These are phyloP conservation scores for Articulospora tetracladia DNA, from an alignment of 495 filamentous ascomycete genomes.

Conservation along the genomic window DNA sequence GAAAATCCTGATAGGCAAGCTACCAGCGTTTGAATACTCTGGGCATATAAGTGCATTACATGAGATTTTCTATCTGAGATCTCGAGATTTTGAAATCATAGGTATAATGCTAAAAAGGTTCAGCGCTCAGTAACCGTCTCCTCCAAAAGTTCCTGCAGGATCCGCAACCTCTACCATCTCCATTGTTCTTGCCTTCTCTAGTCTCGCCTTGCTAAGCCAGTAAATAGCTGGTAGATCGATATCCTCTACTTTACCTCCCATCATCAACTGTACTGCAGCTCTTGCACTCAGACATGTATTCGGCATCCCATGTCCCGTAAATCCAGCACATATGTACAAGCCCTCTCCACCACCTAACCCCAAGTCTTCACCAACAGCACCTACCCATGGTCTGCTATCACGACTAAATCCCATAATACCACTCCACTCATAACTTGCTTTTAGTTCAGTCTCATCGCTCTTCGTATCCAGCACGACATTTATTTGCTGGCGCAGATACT, in stretches of 20 bases:
- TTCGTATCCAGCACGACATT: constrained; percentile 29
- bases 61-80: too few species aligned
- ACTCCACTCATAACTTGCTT: constrained; percentile 66
- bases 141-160: constrained; percentile 5
- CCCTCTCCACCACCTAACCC: constrained; percentile 33
- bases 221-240: constrained; percentile 40
- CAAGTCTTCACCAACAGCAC: constrained; percentile 44
- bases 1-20: too few species aligned
- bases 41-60: too few species aligned
- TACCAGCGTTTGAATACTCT: too few species aligned
- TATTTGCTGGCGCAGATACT: constrained; percentile 46
- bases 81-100: too few species aligned
- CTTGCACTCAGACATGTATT: constrained; percentile 66
- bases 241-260: constrained; percentile 32
- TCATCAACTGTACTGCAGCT: constrained; percentile 61
- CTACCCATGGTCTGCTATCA: constrained; percentile 68
- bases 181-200: constrained; percentile 19
- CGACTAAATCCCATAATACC: constrained; percentile 78
- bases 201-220: constrained; percentile 38
- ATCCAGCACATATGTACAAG: constrained; percentile 59
- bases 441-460: constrained; percentile 35
- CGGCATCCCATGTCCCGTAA: constrained; percentile 81
- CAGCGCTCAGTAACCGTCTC: background rate
- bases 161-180: constrained; percentile 19
- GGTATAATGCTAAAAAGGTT: background rate